Base-by-base conservation (phyloP, 768 basidiomycete genomes). In the Brasilioporus rufonigricans region DNA sequence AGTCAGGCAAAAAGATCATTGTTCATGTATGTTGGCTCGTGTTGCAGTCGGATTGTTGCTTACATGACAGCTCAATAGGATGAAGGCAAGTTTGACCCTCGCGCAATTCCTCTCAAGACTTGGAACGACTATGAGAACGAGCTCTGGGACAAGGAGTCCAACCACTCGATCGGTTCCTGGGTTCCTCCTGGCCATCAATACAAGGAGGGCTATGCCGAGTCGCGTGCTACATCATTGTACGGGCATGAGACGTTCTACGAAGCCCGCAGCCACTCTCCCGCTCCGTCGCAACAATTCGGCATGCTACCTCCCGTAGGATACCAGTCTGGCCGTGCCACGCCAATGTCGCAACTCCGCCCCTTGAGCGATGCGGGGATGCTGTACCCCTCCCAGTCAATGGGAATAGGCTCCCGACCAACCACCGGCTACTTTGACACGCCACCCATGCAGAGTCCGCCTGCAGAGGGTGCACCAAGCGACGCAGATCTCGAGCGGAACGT, bases 101-200 rank as follows among this genome's bases (percentile, higher is more conserved):
- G 87, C 11, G 80, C 85, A 8, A 98, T 99, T 61, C 96, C 96
- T 9, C 80, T 98, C 61, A 98, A 98, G 75, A 92, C 89, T 0
- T 98, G 97, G 96, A 91, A 85, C 55, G 94, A 97, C 61, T 97
- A 96, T 64, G 87, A 93, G 79, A 97, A 95, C 65, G 94, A 96
- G 70, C 83, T 97, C 12, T 98, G 94, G 94, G 94, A 97, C 67
- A 93, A 94, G 71, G 94, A 96, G 61, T 94, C 91, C 1, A 95
- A 95, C 64, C 93, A 96, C 71, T 93, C 91, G 57, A 91, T 94
- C 48, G 92, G 92, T 9, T 94, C 91, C 0, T 96, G 92, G 90
- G 86, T 88, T 11, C 92, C 93, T 32, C 91, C 89, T 1, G 74
- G 75, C 38, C 88, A 87, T 65, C 68, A 80, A 59, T 84, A 80